A percentile compares a stretch with the other conserved stretches of the same genome.
Conservation (phyloP, 306 rosid genomes). For the Cucumis cinereus region DNA sequence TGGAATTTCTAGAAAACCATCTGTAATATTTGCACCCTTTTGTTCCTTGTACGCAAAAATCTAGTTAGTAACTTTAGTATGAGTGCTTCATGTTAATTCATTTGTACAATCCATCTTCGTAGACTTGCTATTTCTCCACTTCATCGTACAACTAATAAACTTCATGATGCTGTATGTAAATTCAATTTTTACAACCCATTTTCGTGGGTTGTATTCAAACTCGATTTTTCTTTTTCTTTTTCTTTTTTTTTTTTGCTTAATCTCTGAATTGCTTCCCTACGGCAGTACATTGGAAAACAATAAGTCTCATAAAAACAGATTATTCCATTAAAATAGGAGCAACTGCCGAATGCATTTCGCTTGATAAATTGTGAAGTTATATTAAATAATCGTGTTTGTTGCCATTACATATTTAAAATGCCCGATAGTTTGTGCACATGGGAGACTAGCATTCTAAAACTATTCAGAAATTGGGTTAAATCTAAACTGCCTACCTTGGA, state of each 20-base stretch:
- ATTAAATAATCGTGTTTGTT: neutral
- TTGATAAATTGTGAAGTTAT: neutral
- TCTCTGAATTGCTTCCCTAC: neutral
- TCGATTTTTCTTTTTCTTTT: no score
- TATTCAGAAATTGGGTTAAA: neutral
- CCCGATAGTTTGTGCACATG: neutral
- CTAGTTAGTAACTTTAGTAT: neutral
- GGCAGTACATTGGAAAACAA: no score
- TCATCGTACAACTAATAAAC: neutral
- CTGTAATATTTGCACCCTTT: neutral
- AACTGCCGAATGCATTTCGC: neutral
- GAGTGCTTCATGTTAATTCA: neutral
- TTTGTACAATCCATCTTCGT: conserved; percentile 5
- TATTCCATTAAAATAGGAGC: neutral
- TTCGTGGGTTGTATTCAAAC: neutral
- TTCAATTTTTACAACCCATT: neutral
- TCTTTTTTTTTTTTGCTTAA: no score
- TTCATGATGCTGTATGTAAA: neutral
- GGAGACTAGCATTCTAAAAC: neutral
- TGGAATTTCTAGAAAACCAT: conserved; percentile 53
- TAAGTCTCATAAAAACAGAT: neutral
- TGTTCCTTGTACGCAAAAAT: neutral
- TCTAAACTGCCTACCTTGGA: neutral
- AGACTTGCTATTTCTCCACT: neutral
- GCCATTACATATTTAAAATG: neutral